A percentile compares a stretch with the other conserved stretches of the same genome.
Evolutionary conservation across 1,284 basidiomycete species (phyloP).

Genomic region (Pyrrhoderma noxium): DNA sequence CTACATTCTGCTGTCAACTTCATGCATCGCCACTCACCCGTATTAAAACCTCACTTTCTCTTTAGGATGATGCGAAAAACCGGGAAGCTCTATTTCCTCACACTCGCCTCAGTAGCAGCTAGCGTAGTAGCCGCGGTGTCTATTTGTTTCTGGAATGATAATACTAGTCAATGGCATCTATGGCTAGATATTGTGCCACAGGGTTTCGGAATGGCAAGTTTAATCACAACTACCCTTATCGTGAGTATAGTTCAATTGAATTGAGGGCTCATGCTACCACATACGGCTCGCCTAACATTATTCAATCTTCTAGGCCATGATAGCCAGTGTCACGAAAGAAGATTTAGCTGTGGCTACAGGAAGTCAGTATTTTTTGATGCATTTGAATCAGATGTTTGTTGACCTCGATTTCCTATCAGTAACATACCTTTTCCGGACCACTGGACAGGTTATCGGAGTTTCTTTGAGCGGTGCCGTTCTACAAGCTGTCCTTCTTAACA

Average conservation of each 20-base stretch:
- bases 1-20: conserved; percentile 15
- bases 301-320: conserved; percentile 59
- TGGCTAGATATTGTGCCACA: conserved; percentile 75
- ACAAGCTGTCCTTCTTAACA: conserved; percentile 64
- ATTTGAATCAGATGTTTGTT: conserved; percentile 15
- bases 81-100: conserved; percentile 73
- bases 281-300: conserved; percentile 13
- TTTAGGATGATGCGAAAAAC: conserved; percentile 75
- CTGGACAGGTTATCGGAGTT: conserved; percentile 87
- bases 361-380: conserved; percentile 46
- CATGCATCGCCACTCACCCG: neutral
- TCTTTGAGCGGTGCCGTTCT: conserved; percentile 75
- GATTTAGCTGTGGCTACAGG: conserved; percentile 84
- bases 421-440: conserved; percentile 85
- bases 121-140: conserved; percentile 49
- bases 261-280: conserved; percentile 1
- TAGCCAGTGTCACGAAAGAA: conserved; percentile 71
- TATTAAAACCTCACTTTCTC: neutral
- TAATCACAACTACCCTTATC: conserved; percentile 79
- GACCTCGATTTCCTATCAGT: conserved; percentile 39
- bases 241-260: conserved; percentile 34
- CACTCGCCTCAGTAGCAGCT: conserved; percentile 48
- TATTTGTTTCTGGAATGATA: conserved; percentile 54
- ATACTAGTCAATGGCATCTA: conserved; percentile 55
- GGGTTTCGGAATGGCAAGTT: conserved; percentile 75